Percentiles rank a stretch among this genome's conserved stretches.
Evolutionary conservation across 2,329 filamentous ascomycete genomes (phyloP).

Genomic region (Xylaria sp.): DNA sequence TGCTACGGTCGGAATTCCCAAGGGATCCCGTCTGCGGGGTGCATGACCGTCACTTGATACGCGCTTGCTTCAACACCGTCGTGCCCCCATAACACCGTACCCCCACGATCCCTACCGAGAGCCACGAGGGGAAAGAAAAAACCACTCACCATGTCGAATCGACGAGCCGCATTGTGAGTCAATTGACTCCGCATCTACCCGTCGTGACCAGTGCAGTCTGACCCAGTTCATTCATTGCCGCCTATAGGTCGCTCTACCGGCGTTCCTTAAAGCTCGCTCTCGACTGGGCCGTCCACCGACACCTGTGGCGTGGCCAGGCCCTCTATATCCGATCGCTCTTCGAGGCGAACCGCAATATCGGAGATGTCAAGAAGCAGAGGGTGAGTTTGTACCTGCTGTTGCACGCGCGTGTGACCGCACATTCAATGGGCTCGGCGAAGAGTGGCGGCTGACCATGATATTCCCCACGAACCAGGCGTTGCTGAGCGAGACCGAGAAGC

Average conservation of each 20-base stretch:
- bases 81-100: conserved; percentile 30
- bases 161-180: conserved; percentile 63
- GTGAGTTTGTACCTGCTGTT: conserved; percentile 58
- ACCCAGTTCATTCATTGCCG: conserved; percentile 19
- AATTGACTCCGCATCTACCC: conserved; percentile 9
- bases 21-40: conserved; percentile 4
- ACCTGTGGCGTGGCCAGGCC: conserved; percentile 94
- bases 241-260: conserved; percentile 79
- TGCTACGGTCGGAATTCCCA: not conserved
- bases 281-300: conserved; percentile 93
- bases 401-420: not conserved
- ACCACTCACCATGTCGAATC: conserved; percentile 55
- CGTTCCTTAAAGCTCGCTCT: conserved; percentile 92
- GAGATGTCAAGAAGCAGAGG: conserved; percentile 85
- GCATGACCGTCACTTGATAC: conserved; percentile 14
- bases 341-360: conserved; percentile 88
- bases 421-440: conserved; percentile 20
- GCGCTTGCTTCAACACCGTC: conserved; percentile 14
- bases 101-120: not conserved
- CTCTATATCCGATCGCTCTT: conserved; percentile 95
- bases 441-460: conserved; percentile 28
- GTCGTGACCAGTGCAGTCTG: conserved; percentile 36
- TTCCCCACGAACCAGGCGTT: conserved; percentile 69
- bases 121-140: conserved; percentile 17
- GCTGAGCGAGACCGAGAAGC: conserved; percentile 85